phyloP scores from a whole-genome alignment of 257 asterid species.

The Ocimum tenuiflorum region DNA sequence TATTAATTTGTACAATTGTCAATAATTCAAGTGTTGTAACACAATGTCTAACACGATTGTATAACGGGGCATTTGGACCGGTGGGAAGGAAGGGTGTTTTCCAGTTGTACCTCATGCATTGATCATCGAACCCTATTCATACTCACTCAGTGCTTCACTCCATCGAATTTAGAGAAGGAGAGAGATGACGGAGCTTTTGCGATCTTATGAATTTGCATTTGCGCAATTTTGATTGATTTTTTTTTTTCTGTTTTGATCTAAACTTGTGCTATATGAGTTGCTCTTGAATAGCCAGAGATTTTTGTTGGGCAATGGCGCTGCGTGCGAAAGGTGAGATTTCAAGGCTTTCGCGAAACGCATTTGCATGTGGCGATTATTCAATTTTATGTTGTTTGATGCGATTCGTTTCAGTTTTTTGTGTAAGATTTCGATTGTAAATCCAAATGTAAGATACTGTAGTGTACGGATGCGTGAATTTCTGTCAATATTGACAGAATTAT shows the following conservation, averaged over 20 bases:
- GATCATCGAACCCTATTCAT: neutral
- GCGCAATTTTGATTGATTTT: neutral
- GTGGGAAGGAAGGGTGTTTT: no score
- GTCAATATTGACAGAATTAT: neutral
- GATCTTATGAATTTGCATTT: no score
- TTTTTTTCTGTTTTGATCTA: neutral
- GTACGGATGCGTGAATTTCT: neutral
- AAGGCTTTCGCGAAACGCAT: neutral
- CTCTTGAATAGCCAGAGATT: neutral
- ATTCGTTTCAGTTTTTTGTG: neutral
- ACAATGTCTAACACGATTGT: no score
- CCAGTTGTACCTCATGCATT: neutral
- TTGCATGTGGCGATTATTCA: neutral
- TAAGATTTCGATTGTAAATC: neutral
- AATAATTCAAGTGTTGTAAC: no score
- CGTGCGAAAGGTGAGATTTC: conserved; percentile 39
- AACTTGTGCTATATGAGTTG: conserved; percentile 7
- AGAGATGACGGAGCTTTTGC: no score
- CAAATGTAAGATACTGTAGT: neutral
- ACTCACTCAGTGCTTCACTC: no score
- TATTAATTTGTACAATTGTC: no score
- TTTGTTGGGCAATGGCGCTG: conserved; percentile 35
- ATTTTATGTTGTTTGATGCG: neutral
- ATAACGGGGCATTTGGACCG: no score
- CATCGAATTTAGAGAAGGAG: neutral